phyloP scores from a whole-genome alignment of 192 early-diverging fungal genomes.

The Podila clonocystis region DNA sequence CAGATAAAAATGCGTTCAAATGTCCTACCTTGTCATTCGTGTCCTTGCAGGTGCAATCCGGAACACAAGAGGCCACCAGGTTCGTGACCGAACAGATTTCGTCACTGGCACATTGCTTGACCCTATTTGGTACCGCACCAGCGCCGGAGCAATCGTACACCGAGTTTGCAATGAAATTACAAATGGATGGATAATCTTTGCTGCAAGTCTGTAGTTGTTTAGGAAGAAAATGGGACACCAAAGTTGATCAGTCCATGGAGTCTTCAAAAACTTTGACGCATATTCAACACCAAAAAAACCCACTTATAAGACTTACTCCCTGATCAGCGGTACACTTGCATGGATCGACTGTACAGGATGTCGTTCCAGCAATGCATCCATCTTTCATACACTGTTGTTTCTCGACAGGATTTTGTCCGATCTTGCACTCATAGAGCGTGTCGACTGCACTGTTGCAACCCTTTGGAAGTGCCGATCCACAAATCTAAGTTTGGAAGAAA shows the following conservation, averaged over 20 bases:
- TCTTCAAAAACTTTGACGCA: too few species aligned
- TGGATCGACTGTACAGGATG: conserved; percentile 1
- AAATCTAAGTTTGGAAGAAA: not conserved
- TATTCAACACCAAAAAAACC: too few species aligned
- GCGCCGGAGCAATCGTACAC: conserved; percentile 3
- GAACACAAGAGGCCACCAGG: not conserved
- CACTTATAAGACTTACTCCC: conserved; percentile 1
- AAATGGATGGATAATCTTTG: not conserved
- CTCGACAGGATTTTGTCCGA: not conserved
- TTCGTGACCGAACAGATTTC: not conserved
- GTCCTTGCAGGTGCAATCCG: conserved; percentile 17
- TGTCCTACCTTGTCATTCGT: not conserved
- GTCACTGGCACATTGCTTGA: not conserved
- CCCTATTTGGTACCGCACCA: not conserved
- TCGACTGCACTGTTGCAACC: not conserved
- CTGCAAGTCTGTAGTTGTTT: conserved; percentile 11
- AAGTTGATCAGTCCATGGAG: too few species aligned
- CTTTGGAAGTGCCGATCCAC: conserved; percentile 1
- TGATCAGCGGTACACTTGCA: conserved; percentile 13
- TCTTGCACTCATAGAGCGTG: not conserved
- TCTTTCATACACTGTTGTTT: not conserved
- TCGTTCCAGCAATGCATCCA: conserved; percentile 8
- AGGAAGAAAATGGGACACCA: too few species aligned
- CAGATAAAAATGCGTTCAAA: too few species aligned
- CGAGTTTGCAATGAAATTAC: not conserved